A percentile compares a stretch with the other conserved stretches of the same genome.
phyloP scores from a whole-genome alignment of 768 basidiomycete species.

The Amanita molliuscula region DNA sequence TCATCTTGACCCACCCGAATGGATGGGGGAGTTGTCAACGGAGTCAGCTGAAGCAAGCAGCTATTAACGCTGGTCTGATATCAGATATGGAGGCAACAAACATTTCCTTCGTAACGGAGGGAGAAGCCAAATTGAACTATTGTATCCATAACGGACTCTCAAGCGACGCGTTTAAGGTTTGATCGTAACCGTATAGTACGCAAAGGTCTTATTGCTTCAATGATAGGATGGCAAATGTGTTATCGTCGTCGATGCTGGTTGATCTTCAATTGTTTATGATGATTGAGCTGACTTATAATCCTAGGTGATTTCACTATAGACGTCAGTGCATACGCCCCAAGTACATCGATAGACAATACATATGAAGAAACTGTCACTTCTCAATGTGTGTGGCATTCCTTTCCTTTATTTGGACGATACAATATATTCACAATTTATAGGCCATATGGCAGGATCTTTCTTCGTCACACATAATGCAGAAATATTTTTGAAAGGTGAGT shows the following conservation, averaged over 20 bases:
- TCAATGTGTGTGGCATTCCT: conserved; percentile 16
- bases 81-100: conserved; percentile 21
- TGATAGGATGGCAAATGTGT: conserved; percentile 18
- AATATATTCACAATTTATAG: conserved; percentile 12
- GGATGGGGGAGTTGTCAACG: conserved; percentile 42
- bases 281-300: too few species aligned
- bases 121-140: conserved; percentile 45
- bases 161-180: conserved; percentile 19
- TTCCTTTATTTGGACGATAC: too few species aligned
- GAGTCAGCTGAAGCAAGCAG: conserved; percentile 31
- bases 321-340: conserved; percentile 31
- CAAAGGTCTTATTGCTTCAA: neutral
- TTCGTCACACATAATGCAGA: conserved; percentile 28
- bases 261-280: too few species aligned
- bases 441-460: conserved; percentile 28
- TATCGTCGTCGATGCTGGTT: conserved; percentile 33
- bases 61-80: conserved; percentile 31
- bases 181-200: neutral
- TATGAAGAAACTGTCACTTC: conserved; percentile 30
- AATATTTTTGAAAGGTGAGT: conserved; percentile 21
- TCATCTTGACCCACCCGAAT: conserved; percentile 39
- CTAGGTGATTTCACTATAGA: conserved; percentile 35
- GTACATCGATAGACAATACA: conserved; percentile 7
- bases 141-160: conserved; percentile 31
- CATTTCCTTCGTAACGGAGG: conserved; percentile 45